Base-by-base conservation (phyloP, 331 rosid genomes). In the Quercus tomentella region DNA sequence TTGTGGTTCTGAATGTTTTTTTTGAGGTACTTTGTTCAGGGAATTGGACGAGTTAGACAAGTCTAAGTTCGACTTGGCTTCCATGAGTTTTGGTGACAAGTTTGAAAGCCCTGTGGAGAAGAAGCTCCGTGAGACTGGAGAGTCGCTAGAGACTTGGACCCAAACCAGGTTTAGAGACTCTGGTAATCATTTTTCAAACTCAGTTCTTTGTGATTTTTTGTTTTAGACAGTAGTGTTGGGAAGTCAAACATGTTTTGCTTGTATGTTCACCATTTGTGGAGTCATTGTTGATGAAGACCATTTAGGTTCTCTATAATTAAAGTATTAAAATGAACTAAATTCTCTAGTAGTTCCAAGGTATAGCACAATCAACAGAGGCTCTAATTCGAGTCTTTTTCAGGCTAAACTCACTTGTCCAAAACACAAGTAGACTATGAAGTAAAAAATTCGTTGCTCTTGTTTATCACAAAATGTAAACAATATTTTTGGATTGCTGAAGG, bases 51-150 rank as follows among this genome's bases (percentile, higher is more conserved):
- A 84, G 43, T 81, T 73, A 55, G 79, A 74, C 72, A 81, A 85
- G 62, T 76, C 88, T 4, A 75, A 77, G 30, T 80, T 88, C 28
- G 99, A 95, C 81, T 45, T 87, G 88, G 83, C 81, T 31, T 73
- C 78, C 79, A 28, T 88, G 89, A 86, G 77, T 72, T 88, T 88
- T 49, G 80, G 85, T 2, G 71, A 75, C 62, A 84, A 85, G 76
- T 86, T 89, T 56, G 98, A 95, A 86, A 89, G 88, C 31, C 74
- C 80, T 2, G 73, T 95, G 76, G 93, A 89, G 88, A 93, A 89
- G 87, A 88, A 77, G 79, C 85, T 95, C 60, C 88, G 93, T 18
- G 85, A 88, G 86, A 79, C 90, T 0, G 98, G 98, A 81, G 99
- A 91, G 83, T 88, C 94, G 98, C 71, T 95, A 0, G 16, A 58